Percentiles rank a stretch among this genome's conserved stretches.
These are phyloP conservation scores for Mycena chlorophos DNA, from an alignment of 768 basidiomycete species.

Conservation along the genomic window DNA sequence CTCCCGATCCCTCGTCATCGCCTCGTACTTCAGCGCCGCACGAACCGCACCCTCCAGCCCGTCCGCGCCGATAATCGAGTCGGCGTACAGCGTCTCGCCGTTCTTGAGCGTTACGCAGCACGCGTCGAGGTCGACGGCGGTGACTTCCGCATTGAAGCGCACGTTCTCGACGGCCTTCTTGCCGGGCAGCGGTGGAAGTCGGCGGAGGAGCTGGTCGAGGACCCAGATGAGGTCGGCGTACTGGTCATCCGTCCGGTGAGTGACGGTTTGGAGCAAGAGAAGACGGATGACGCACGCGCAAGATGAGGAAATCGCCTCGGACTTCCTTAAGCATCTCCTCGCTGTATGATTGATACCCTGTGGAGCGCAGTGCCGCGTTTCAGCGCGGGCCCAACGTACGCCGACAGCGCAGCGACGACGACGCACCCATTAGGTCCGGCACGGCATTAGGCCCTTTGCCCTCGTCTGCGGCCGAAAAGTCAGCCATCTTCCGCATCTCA, in stretches of 20 bases:
- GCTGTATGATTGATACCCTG: no score
- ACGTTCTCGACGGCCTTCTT: no score
- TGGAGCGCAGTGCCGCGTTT: no score
- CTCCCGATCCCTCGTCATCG: no score
- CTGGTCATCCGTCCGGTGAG: not conserved
- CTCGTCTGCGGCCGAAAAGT: no score
- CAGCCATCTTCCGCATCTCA: no score
- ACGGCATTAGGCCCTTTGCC: no score
- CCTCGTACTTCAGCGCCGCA: not conserved
- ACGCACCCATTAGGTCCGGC: no score
- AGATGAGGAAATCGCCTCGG: not conserved
- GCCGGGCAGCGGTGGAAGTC: no score
- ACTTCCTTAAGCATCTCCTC: no score
- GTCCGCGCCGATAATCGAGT: constrained; percentile 12
- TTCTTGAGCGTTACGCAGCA: not conserved
- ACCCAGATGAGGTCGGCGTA: constrained; percentile 7
- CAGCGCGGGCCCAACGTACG: no score
- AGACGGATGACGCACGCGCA: not conserved
- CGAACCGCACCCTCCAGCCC: constrained; percentile 5
- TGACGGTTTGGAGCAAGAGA: not conserved
- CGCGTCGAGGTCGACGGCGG: constrained; percentile 4
- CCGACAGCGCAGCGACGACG: no score
- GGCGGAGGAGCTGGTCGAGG: not conserved
- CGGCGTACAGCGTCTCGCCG: constrained; percentile 1
- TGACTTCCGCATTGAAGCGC: constrained; percentile 9